Base-by-base conservation (phyloP, 306 rosid genomes). In the Castanea sativa region DNA sequence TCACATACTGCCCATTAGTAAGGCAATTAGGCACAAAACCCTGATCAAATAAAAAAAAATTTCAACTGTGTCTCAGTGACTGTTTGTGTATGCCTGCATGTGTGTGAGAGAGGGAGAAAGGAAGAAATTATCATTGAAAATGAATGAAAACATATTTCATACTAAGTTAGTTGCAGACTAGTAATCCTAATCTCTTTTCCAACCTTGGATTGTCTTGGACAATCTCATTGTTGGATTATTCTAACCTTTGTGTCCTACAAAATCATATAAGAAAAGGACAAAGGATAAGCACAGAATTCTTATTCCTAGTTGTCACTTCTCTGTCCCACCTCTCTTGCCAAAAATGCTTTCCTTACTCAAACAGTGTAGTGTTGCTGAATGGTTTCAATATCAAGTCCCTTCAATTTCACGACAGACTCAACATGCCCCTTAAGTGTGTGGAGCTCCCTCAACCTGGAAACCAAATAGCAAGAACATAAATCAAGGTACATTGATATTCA, bases 281-380 rank as follows among this genome's bases (percentile, higher is more conserved):
- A 55, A 69, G 72, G 69, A 75, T n/a, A 38, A 38, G 45, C 45
- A 38, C 3, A 7, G 11, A 38, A 38, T 38, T 38, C 45, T 38
- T 38, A 7, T 38, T 38, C 45, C 45, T 38, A 8, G 11, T 38
- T 38, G 45, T 8, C 11, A 38, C 45, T 38, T 38, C 45, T 38
- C 45, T 38, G 45, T 4, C 58, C 51, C 27, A 76, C 35, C 43
- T 77, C 45, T 51, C 20, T 69, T 59, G 74, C 63, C 80, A 51
- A 30, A 49, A 70, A 32, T 27, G 74, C 32, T 5, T 52, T 71
- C 27, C 15, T 52, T 63, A 33, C 76, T 91, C 80, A 92, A 61
- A 92, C 93, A 1, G 98, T 94, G 88, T 94, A 94, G 85, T 92
- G 96, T 18, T 92, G 98, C 51, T 92, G 96, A 73, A 94, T 92